Conservation (phyloP, 768 basidiomycete genomes). For the Floccularia luteovirens region DNA sequence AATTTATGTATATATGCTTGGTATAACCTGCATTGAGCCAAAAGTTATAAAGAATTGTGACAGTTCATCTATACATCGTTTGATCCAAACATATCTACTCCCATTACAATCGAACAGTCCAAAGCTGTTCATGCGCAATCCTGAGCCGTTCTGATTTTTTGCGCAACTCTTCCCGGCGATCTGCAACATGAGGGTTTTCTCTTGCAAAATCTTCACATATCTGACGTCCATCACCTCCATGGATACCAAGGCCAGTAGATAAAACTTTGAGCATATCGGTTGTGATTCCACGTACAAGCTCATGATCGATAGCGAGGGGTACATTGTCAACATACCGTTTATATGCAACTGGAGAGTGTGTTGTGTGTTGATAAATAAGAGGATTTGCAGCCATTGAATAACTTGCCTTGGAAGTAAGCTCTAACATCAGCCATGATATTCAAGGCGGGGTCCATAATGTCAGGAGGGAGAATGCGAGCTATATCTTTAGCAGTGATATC, state of each 20-base stretch:
- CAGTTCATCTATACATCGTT: too few species aligned
- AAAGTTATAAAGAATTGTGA: too few species aligned
- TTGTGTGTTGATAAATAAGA: constrained; percentile 22
- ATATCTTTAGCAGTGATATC: constrained; percentile 34
- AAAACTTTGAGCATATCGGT: constrained; percentile 37
- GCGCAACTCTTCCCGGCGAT: constrained; percentile 35
- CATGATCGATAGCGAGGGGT: constrained; percentile 47
- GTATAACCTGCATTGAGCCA: too few species aligned
- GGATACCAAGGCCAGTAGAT: constrained; percentile 41
- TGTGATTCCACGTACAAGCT: constrained; percentile 47
- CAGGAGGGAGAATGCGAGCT: constrained; percentile 38
- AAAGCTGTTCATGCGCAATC: constrained; percentile 34
- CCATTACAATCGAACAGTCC: too few species aligned
- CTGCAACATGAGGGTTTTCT: constrained; percentile 37
- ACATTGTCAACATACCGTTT: constrained; percentile 53
- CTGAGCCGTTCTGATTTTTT: constrained; percentile 45
- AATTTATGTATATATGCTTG: too few species aligned
- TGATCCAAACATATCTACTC: too few species aligned
- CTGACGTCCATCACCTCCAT: constrained; percentile 32
- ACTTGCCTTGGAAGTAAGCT: constrained; percentile 67
- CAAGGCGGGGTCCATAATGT: constrained; percentile 48
- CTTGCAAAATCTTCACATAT: constrained; percentile 46
- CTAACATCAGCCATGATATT: constrained; percentile 66
- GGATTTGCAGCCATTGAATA: neutral
- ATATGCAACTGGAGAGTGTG: constrained; percentile 38